phyloP scores from a whole-genome alignment of 257 asterid genomes.

The Perilla frutescens region DNA sequence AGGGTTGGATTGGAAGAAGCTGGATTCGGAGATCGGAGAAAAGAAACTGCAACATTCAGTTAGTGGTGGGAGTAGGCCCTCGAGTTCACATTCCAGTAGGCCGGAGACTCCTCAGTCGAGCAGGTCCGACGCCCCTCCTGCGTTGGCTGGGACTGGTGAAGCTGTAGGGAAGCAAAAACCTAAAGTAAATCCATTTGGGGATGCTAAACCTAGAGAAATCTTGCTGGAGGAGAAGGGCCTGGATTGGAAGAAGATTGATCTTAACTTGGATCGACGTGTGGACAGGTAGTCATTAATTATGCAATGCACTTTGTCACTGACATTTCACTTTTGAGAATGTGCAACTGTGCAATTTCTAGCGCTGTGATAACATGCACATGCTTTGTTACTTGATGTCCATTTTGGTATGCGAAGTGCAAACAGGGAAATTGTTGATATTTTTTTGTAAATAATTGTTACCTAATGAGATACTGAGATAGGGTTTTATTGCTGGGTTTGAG shows the following conservation, averaged over 20 bases:
- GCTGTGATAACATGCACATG: slow-evolving; percentile 1
- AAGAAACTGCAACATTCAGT: slow-evolving; percentile 53
- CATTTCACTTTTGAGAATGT: background rate
- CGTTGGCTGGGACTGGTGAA: slow-evolving; percentile 49
- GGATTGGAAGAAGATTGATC: slow-evolving; percentile 97
- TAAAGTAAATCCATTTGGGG: slow-evolving; percentile 93
- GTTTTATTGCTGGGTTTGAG: background rate
- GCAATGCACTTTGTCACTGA: background rate
- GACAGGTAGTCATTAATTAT: slow-evolving; percentile 59
- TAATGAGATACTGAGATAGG: background rate
- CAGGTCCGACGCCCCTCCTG: slow-evolving; percentile 53
- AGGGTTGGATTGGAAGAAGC: slow-evolving; percentile 94
- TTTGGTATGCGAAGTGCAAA: background rate
- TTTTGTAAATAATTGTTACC: background rate
- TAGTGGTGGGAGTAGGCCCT: slow-evolving; percentile 66
- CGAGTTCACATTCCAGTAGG: slow-evolving; percentile 90
- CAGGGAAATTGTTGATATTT: background rate
- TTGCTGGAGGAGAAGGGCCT: slow-evolving; percentile 90
- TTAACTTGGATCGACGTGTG: slow-evolving; percentile 74
- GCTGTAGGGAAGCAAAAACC: slow-evolving; percentile 64
- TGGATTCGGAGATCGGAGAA: slow-evolving; percentile 71
- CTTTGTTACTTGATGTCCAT: slow-evolving; percentile 4
- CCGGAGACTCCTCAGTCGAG: slow-evolving; percentile 73
- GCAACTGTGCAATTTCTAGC: background rate
- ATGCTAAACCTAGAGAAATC: slow-evolving; percentile 97